Evolutionary conservation across 2,329 filamentous ascomycete genomes (phyloP), one percentile per base, ranked within the genome.

Genomic region (Purpureocillium takamizusanense): DNA sequence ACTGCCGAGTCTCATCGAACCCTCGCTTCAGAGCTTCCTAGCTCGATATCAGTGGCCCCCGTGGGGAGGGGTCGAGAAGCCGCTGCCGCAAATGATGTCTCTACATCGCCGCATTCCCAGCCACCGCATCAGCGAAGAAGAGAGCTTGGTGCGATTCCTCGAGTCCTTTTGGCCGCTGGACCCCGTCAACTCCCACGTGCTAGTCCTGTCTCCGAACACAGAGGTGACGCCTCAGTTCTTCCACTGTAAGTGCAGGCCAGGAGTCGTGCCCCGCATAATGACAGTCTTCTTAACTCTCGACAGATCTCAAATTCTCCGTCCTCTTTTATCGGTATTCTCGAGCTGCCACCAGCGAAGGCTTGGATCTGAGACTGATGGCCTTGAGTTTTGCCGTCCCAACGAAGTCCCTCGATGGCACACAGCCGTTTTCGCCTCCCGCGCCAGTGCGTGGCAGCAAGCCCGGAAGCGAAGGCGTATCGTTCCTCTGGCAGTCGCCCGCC

Each of bases 101-200:
- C 63, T 97, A 14, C 78, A 84, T 18, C 86, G 85, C 45, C 81
- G 86, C 23, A 81, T 95, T 32, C 66, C 76, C 10, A 69, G 68
- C 29, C 65, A 72, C 35, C 67, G 66, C 34, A 52, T 82, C 44
- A 78, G 69, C 6, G 71, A 83, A 32, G 78, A 84, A 46, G 81
- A 89, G 48, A 81, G 82, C 40, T 80, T 86, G 0, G 67, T 82
- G 13, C 78, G 82, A 17, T 85, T 90, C 42, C 64, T 95, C 5
- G 89, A 97, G 62, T 83, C 86, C 0, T 95, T 94, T 57, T 97
- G 88, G 71, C 89, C 92, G 2, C 63, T 67, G 3, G 68, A 78
- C 41, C 68, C 78, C 5, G 55, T 59, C 2, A 61, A 76, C 37
- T 81, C 81, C 9, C 87, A 95, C 56, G 76, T 95, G 3, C 70